Evolutionary conservation across 495 filamentous ascomycete species (phyloP), one percentile per base, ranked within the genome.

Genomic region (Penicillium robsamsonii): DNA sequence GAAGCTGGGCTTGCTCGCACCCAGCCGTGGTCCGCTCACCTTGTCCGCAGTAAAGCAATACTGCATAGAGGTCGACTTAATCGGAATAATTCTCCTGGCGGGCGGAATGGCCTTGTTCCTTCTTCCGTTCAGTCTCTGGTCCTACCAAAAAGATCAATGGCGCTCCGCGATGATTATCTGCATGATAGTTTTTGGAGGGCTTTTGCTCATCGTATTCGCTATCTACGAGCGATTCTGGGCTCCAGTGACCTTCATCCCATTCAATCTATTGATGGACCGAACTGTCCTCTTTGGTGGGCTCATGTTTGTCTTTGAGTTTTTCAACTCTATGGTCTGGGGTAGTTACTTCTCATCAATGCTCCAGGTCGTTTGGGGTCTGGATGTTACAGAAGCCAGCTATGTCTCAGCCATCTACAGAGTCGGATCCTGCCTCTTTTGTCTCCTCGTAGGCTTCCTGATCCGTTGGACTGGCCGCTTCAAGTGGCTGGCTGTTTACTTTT

Each of bases 261-360:
- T 74, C 55, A 62, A 74, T 25, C 72, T 87, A 8, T 65, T 88
- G 22, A 71, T 59, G 52, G 78, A 85, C 56, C 79, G 83, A 15
- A 87, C 83, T 40, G 77, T 87, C 31, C 58, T 85, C 2, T 60
- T 86, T 0, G 80, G 79, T 4, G 79, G 79, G 12, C 78, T 74
- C 38, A 53, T 84, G 17, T 67, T 86, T 5, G 69, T 78, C 22
- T 69, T 68, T 20, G 63, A 65, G 4, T 67, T 85, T n/a, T 81
- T 84, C 58, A 61, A 85, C 62, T 79, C 74, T 13, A 53, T 48
- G 44, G 46, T 56, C 44, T 63, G 60, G 60, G 57, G 52, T 57
- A 70, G 65, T 50, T 84, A 79, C 64, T 85, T 87, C 69, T 66
- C 62, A 50, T 87, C 82, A 17, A 85, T 82, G 68, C 73, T 90